Conservation (phyloP, 305 asterid genomes). For the Fraxinus ornus region DNA sequence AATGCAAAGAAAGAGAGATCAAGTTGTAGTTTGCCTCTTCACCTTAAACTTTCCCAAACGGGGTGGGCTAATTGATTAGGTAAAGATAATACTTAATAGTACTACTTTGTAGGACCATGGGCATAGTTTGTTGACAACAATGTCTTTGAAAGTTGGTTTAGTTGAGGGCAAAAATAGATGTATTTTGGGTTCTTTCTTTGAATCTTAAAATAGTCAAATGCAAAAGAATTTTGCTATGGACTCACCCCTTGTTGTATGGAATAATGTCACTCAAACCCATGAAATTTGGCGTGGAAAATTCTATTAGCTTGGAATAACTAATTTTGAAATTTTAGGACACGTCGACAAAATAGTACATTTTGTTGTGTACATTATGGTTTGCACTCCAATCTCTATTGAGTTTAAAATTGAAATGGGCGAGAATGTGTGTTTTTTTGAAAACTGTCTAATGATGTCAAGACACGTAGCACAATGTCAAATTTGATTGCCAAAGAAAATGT, state of each 20-base stretch:
- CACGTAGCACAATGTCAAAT: too few species aligned
- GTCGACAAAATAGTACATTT: background rate
- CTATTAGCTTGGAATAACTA: background rate
- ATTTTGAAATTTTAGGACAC: background rate
- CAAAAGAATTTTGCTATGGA: background rate
- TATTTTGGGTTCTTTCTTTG: background rate
- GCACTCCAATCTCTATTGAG: too few species aligned
- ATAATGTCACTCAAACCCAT: background rate
- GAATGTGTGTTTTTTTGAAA: too few species aligned
- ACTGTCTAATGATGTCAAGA: too few species aligned
- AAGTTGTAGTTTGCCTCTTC: slow-evolving; percentile 31
- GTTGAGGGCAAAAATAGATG: background rate
- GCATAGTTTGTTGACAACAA: background rate
- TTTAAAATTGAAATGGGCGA: too few species aligned
- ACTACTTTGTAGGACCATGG: background rate
- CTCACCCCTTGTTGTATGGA: background rate
- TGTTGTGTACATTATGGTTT: too few species aligned
- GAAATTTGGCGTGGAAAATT: background rate
- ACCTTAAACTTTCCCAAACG: slow-evolving; percentile 19
- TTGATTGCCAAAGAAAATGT: too few species aligned
- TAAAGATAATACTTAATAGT: background rate
- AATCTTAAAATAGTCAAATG: background rate
- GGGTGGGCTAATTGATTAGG: background rate
- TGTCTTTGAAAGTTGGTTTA: background rate
- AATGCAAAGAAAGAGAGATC: slow-evolving; percentile 20